These are phyloP conservation scores for Waltergamsia citrina DNA, from an alignment of 2,329 filamentous ascomycete genomes.

Conservation along the genomic window DNA sequence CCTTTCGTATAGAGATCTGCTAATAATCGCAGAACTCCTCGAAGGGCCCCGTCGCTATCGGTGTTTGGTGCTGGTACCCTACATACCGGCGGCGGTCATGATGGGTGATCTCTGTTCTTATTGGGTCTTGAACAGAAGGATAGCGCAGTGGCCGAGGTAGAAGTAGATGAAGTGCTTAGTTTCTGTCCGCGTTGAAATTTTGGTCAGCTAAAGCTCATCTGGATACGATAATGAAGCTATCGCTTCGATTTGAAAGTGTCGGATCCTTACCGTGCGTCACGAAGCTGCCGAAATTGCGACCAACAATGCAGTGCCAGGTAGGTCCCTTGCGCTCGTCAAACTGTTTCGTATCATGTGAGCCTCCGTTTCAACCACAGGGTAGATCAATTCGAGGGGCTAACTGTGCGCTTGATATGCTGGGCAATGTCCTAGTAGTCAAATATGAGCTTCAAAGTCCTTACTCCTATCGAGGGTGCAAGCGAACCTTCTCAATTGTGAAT, in stretches of 20 bases:
- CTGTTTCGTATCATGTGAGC: conserved; percentile 32
- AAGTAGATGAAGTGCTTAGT: conserved; percentile 99
- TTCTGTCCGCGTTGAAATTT: conserved; percentile 43
- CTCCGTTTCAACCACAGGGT: background rate
- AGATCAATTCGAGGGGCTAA: conserved; percentile 28
- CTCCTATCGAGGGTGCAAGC: conserved; percentile 3
- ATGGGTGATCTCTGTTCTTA: conserved; percentile 30
- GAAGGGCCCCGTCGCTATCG: too few relatives aligned
- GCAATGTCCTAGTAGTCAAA: conserved; percentile 71
- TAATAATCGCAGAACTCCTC: too few relatives aligned
- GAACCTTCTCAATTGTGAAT: conserved; percentile 52
- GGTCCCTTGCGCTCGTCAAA: conserved; percentile 96
- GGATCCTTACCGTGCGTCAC: conserved; percentile 94
- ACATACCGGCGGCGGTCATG: background rate
- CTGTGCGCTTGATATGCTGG: conserved; percentile 90
- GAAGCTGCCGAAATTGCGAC: conserved; percentile 97
- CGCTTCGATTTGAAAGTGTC: conserved; percentile 5
- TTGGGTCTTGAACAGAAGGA: conserved; percentile 98
- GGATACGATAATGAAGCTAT: conserved; percentile 1
- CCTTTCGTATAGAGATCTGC: too few relatives aligned
- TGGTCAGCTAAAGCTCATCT: too few relatives aligned
- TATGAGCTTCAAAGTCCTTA: conserved; percentile 4
- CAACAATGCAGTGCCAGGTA: conserved; percentile 99
- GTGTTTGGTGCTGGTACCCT: too few relatives aligned
- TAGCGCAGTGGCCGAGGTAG: conserved; percentile 96